Base-by-base conservation (phyloP, 306 rosid genomes). In the Delonix regia region DNA sequence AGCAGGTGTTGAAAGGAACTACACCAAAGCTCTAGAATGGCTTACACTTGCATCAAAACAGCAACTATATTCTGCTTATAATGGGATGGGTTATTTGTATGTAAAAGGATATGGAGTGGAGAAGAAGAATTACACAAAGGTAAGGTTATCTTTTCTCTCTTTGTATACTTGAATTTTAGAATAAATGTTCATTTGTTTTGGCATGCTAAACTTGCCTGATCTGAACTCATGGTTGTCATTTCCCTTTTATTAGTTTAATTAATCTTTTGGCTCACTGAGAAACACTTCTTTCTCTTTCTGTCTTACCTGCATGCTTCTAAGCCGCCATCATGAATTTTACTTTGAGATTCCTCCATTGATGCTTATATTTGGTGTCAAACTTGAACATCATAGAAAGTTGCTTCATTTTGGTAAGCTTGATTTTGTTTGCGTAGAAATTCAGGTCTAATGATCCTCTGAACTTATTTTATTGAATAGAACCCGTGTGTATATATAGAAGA, bases 21-120 rank as follows among this genome's bases (percentile, higher is more conserved):
- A 96, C 77, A 85, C 97, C 2, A 89, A 83, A 81, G 98, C 99
- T n/a, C 84, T 93, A 39, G 96, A 93, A 63, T 96, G 99, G 97
- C 97, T 96, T 42, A 85, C 89, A 2, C 97, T 86, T 60, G 99
- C 99, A 38, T 91, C 98, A 14, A 87, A 83, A 60, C 99, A 91
- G 74, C 93, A 88, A 19, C 86, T 88, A 5, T 93, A 75, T 82
- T 90, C 98, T 13, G 97, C 99, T 59, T 96, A 91, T 73, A 96
- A 96, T 82, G 99, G 99, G 61, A 86, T 96, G 83, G 99, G 99
- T 0, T 96, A 96, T 89, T 86, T 96, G 78, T 91, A 96, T 16
- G 96, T 96, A 57, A 91, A 93, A 80, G 99, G 99, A 36, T 90
- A 93, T 64, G 99, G 99, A 57, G 98, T 96, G 25, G 96, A 90